Evolutionary conservation across 2,329 filamentous ascomycete genomes (phyloP).

Genomic region (Fusarium buxicola): DNA sequence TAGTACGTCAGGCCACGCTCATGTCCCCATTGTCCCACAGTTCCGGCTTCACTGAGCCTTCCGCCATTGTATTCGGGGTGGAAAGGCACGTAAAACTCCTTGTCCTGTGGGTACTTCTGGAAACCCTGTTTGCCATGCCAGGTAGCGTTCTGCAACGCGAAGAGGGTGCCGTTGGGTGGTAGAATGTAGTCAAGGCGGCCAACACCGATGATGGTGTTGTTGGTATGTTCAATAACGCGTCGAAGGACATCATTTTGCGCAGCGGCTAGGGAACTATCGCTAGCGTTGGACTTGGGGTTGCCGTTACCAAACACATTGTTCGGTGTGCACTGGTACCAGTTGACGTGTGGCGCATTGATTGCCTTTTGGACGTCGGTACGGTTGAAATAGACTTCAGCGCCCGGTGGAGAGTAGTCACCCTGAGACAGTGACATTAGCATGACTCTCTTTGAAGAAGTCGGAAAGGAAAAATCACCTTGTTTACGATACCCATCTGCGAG

Average conservation of each 20-base stretch:
- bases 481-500: slow-evolving; percentile 77
- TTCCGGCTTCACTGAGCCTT: slow-evolving; percentile 69
- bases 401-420: slow-evolving; percentile 71
- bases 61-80: slow-evolving; percentile 55
- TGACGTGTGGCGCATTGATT: slow-evolving; percentile 68
- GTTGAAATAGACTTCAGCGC: slow-evolving; percentile 76
- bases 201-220: slow-evolving; percentile 49
- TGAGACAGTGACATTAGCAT: slow-evolving; percentile 29
- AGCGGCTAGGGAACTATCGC: slow-evolving; percentile 32
- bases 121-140: slow-evolving; percentile 80
- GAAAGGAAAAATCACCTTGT: slow-evolving; percentile 48
- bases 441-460: rapidly evolving
- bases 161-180: slow-evolving; percentile 75
- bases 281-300: slow-evolving; percentile 25
- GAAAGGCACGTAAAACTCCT: slow-evolving; percentile 77
- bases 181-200: slow-evolving; percentile 70
- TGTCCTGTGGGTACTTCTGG: slow-evolving; percentile 56
- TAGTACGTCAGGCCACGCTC: slow-evolving; percentile 82
- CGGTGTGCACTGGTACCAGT: slow-evolving; percentile 45
- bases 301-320: slow-evolving; percentile 45
- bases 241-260: slow-evolving; percentile 40
- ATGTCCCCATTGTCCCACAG: slow-evolving; percentile 75
- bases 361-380: slow-evolving; percentile 75
- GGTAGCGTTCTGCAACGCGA: slow-evolving; percentile 83
- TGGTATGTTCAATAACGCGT: slow-evolving; percentile 48